Percentiles rank a stretch among this genome's conserved stretches.
These are phyloP conservation scores for Diaporthe sp. DNA, from an alignment of 2,329 filamentous ascomycete genomes.

Conservation along the genomic window DNA sequence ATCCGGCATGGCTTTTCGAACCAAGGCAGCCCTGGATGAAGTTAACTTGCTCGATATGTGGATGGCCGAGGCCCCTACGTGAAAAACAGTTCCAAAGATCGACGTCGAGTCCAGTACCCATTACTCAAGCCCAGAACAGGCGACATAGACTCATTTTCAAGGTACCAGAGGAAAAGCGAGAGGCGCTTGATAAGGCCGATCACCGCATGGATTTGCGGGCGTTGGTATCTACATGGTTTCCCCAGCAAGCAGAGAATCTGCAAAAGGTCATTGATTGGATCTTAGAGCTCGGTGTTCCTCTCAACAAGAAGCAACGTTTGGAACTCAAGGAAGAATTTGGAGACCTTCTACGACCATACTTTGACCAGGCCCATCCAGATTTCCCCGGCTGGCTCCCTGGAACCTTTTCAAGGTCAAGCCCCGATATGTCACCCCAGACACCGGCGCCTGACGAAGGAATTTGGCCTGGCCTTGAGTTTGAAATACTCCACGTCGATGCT, in stretches of 20 bases:
- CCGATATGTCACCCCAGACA: not conserved
- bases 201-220: not conserved
- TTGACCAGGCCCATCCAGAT: not conserved
- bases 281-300: not conserved
- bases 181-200: not conserved
- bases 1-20: not conserved
- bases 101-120: not conserved
- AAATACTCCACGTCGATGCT: not conserved
- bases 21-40: not conserved
- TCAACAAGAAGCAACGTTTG: not conserved
- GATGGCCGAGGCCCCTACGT: not conserved
- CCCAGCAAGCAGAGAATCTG: not conserved
- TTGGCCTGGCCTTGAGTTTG: not conserved
- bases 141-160: not conserved
- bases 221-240: not conserved
- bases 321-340: not conserved
- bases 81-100: not conserved
- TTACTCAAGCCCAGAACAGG: not conserved
- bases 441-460: not conserved
- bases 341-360: not conserved
- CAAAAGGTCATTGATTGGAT: slow-evolving; percentile 14
- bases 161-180: not conserved
- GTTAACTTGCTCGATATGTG: not conserved
- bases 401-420: not conserved
- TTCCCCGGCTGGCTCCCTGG: not conserved